These are phyloP conservation scores for Emergomyces pasteurianus DNA, from an alignment of 2,329 filamentous ascomycete species.

Conservation along the genomic window DNA sequence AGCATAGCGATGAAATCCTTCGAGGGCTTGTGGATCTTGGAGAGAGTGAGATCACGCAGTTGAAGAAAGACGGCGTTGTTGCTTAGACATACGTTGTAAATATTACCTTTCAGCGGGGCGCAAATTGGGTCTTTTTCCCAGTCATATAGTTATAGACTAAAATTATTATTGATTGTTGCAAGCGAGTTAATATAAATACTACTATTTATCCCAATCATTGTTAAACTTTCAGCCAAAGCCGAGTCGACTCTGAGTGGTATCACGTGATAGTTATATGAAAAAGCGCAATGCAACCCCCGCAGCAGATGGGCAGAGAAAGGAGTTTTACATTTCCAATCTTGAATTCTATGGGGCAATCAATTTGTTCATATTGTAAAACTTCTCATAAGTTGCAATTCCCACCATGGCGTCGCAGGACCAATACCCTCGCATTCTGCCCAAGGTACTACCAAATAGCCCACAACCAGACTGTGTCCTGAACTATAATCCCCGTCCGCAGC, in stretches of 20 bases:
- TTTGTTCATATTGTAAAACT: background rate
- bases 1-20: constrained; percentile 75
- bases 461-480: background rate
- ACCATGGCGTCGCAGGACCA: constrained; percentile 1
- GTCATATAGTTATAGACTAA: too few species aligned
- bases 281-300: too few species aligned
- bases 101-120: background rate
- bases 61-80: constrained; percentile 58
- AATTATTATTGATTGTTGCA: too few species aligned
- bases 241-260: background rate
- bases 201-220: too few species aligned
- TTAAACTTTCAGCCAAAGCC: background rate
- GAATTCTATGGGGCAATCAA: background rate
- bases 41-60: constrained; percentile 44
- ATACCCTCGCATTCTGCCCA: background rate
- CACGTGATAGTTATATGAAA: background rate
- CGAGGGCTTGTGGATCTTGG: constrained; percentile 49
- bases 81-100: constrained; percentile 24
- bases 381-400: background rate
- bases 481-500: background rate
- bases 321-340: background rate
- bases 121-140: background rate
- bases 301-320: background rate
- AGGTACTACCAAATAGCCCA: too few species aligned
- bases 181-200: too few species aligned